Base-by-base conservation (phyloP, 805 yeast genomes). In the Hanseniaspora mollemarum region DNA sequence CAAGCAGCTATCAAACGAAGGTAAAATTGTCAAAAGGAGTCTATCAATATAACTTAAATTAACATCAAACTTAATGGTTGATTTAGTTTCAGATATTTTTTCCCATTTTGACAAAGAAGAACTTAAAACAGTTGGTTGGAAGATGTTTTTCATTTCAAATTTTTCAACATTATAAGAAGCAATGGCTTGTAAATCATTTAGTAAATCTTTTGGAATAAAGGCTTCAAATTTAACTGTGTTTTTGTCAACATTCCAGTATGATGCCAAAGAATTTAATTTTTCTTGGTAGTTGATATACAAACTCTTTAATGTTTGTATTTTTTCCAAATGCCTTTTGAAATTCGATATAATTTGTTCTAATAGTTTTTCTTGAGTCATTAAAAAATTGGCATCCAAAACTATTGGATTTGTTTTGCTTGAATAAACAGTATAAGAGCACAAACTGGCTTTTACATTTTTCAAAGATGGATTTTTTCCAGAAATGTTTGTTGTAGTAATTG, bases 1-100 rank as follows among this genome's bases (percentile, higher is more conserved):
- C 49, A 76, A 62, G 61, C 87, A 81, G 46, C 72, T 73, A 57
- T 80, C 84, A 61, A 80, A 81, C 52, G 71, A 71, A 1, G 87
- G 87, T n/a, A 77, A 60, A 51, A 81, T 60, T 1, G 79, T 76
- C 44, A 74, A 70, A 41, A 64, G 64, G 35, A 73, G 67, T 49
- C 72, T 72, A 43, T 71, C 69, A 26, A 64, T 56, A 19, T 72
- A 61, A 31, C 65, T 62, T 49, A 78, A 57, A 16, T 76, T 75
- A 2, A 77, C 57, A 1, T 59, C 59, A 2, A 78, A 35, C 13
- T 54, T 54, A 31, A 61, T 55, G 51, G 62, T 56, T 57, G 62
- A 67, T 37, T 49, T 64, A 35, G 57, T 53, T 33, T 69, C 69
- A 61, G 53, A 58, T 54, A 44, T 55, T 53, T 59, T 46, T 6